These are phyloP conservation scores for Aphanomyces euteiches DNA, from an alignment of 352 stramenopile genomes.

Conservation along the genomic window DNA sequence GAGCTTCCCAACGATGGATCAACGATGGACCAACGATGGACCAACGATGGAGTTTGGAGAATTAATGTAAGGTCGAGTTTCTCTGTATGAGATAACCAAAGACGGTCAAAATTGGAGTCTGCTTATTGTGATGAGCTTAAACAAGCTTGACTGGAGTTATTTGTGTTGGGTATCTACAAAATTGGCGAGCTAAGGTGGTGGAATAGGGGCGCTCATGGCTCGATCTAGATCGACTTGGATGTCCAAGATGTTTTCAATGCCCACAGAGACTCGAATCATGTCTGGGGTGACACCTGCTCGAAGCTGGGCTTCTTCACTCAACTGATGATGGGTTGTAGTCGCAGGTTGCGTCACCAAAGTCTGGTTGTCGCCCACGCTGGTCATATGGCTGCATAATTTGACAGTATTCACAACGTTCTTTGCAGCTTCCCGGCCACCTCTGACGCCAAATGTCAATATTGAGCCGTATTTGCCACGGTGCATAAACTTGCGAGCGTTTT, in stretches of 20 bases:
- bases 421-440: constrained; percentile 68
- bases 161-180: too few relatives aligned
- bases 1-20: too few relatives aligned
- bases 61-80: too few relatives aligned
- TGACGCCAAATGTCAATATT: constrained; percentile 93
- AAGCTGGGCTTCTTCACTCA: constrained; percentile 82
- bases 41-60: too few relatives aligned
- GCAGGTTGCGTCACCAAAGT: constrained; percentile 92
- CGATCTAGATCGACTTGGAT: constrained; percentile 87
- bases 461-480: constrained; percentile 69
- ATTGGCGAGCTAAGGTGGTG: too few relatives aligned
- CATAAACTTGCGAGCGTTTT: constrained; percentile 66
- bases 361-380: constrained; percentile 92
- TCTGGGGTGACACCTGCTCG: constrained; percentile 89
- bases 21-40: too few relatives aligned
- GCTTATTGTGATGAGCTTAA: too few relatives aligned
- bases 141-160: too few relatives aligned
- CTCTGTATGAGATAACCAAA: too few relatives aligned
- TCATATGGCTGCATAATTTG: constrained; percentile 91
- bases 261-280: constrained; percentile 90
- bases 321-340: constrained; percentile 92
- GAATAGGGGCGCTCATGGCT: constrained; percentile 39
- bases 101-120: too few relatives aligned
- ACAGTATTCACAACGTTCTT: constrained; percentile 92
- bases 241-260: constrained; percentile 90